Evolutionary conservation across 805 yeast genomes (phyloP), one percentile per base, ranked within the genome.

Genomic region (Groenewaldozyma salmanticensis): DNA sequence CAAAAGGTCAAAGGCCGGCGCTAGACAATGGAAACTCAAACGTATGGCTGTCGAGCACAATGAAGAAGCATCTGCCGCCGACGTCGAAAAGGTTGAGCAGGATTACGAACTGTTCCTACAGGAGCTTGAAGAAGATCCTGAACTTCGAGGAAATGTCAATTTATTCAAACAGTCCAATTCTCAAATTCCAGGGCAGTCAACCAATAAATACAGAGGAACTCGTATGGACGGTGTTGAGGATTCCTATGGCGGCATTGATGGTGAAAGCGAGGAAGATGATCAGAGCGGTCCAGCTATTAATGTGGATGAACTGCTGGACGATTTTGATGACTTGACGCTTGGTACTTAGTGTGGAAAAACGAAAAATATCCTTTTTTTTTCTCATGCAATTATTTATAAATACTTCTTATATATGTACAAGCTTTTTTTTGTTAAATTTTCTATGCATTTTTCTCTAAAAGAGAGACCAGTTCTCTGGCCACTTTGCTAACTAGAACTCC

Each of bases 21-120:
- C 78, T 70, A 79, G 94, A 72, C 71, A 71, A 64, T 88, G 96
- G 96, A 88, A 84, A 68, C 77, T 88, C 67, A 85, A 83, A 80
- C 81, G 96, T 74, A 86, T 88, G 96, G 96, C 96, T 35, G 79
- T 71, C 55, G 96, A 88, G 65, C 94, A 86, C 64, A 58, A 60
- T 32, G 53, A 50, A 33, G 74, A 68, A 41, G 35, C 38, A 21
- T 35, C 51, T 27, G 81, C 75, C 68, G 92, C 83, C 63, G 96
- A 87, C 48, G 78, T 77, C 54, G 97, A 86, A 61, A 74, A 83
- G 54, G 95, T 94, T 4, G 96, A 90, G 65, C 79, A 77, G 63
- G 98, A 90, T 65, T 92, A 86, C 67, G 98, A 90, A 67, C 59
- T 81, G 51, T 92, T 92, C 84, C 75, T 92, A 66, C 96, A 86